phyloP scores from a whole-genome alignment of 2,329 filamentous ascomycete species.

The Aureobasidium sp. region DNA sequence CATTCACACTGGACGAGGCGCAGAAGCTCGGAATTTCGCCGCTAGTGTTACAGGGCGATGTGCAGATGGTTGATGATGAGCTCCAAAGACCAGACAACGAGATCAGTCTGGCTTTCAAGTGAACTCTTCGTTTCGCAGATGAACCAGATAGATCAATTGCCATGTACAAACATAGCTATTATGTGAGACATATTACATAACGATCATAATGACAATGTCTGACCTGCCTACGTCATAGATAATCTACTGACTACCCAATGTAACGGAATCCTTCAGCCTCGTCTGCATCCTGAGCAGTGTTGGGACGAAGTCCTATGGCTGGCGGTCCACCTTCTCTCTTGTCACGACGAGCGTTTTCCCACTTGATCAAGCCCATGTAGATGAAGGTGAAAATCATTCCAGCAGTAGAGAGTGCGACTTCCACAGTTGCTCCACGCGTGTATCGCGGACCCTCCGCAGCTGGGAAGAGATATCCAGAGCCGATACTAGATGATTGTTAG shows the following conservation, averaged over 20 bases:
- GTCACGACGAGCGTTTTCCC: slow-evolving; percentile 12
- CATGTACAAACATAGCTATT: no score
- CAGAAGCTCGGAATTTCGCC: background rate
- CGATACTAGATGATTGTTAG: background rate
- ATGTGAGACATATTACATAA: no score
- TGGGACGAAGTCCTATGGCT: background rate
- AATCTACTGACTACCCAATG: background rate
- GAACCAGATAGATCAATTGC: no score
- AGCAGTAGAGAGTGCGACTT: slow-evolving; percentile 7
- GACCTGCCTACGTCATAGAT: background rate
- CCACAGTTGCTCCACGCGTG: slow-evolving; percentile 6
- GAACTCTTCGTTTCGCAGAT: no score
- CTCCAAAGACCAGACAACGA: background rate
- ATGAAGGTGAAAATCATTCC: slow-evolving; percentile 11
- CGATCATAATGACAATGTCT: background rate
- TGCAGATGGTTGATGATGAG: background rate
- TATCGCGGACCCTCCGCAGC: background rate
- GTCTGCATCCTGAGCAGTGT: slow-evolving; percentile 12
- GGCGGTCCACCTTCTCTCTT: slow-evolving; percentile 10
- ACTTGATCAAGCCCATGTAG: slow-evolving; percentile 14
- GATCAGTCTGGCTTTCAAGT: background rate
- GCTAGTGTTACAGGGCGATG: background rate
- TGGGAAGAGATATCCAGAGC: background rate
- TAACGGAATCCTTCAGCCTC: slow-evolving; percentile 13
- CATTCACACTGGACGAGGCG: background rate